Evolutionary conservation across 495 filamentous ascomycete genomes (phyloP).

Genomic region (Hypomontagnella monticulosa): DNA sequence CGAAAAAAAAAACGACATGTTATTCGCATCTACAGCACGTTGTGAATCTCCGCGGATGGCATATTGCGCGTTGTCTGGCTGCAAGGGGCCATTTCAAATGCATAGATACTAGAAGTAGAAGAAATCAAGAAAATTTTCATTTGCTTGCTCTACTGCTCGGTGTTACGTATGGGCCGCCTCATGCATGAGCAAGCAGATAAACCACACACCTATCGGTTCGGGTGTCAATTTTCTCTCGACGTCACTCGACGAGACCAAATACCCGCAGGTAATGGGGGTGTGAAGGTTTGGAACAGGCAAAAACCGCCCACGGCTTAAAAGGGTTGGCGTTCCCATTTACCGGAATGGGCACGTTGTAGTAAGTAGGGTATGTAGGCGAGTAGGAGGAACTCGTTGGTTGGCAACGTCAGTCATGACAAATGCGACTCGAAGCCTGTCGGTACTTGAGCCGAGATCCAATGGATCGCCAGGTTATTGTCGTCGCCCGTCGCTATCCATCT

Average conservation of each 20-base stretch:
- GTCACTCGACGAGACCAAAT: conserved; percentile 36
- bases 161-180: conserved; percentile 26
- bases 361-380: conserved; percentile 10
- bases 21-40: conserved; percentile 19
- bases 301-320: conserved; percentile 36
- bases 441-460: conserved; percentile 36
- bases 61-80: conserved; percentile 32
- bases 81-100: conserved; percentile 37
- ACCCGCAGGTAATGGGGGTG: conserved; percentile 32
- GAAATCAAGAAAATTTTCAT: conserved; percentile 9
- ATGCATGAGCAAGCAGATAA: conserved; percentile 30
- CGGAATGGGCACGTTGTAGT: conserved; percentile 32
- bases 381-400: conserved; percentile 1
- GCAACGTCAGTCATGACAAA: conserved; percentile 42
- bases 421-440: conserved; percentile 37
- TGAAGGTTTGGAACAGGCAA: conserved; percentile 37
- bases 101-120: conserved; percentile 20
- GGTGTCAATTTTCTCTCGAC: conserved; percentile 16
- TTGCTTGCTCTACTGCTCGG: conserved; percentile 25
- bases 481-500: conserved; percentile 20
- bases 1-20: conserved; percentile 2
- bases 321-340: conserved; percentile 37
- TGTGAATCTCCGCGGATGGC: conserved; percentile 29
- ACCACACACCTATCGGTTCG: conserved; percentile 18
- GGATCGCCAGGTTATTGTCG: conserved; percentile 21